These are phyloP conservation scores for Gastrolobium bilobum DNA, from an alignment of 306 rosid species.

Conservation along the genomic window DNA sequence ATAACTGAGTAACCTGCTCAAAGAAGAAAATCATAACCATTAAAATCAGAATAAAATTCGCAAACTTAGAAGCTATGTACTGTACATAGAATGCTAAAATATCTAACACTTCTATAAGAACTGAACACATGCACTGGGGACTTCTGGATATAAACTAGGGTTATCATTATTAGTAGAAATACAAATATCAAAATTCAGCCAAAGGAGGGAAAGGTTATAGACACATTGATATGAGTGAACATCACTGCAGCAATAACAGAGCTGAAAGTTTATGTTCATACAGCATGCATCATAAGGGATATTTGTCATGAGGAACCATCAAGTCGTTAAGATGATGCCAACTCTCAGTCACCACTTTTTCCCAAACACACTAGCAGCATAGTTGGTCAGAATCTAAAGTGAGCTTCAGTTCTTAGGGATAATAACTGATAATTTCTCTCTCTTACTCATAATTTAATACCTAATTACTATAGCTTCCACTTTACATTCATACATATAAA, in stretches of 20 bases:
- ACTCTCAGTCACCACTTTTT: slow-evolving; percentile 12
- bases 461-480: slow-evolving; percentile 26
- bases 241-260: slow-evolving; percentile 27
- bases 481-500: slow-evolving; percentile 20
- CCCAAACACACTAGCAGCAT: slow-evolving; percentile 13
- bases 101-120: not conserved
- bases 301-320: not conserved
- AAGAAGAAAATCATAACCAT: slow-evolving; percentile 44
- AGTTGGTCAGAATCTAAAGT: slow-evolving; percentile 27
- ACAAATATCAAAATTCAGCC: not conserved
- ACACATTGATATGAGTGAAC: no score
- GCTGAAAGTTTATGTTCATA: not conserved
- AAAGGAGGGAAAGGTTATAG: slow-evolving; percentile 17
- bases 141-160: slow-evolving; percentile 21
- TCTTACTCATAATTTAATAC: slow-evolving; percentile 13
- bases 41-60: not conserved
- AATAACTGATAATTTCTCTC: not conserved
- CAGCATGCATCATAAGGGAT: slow-evolving; percentile 18
- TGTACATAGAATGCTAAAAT: slow-evolving; percentile 10
- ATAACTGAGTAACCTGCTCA: slow-evolving; percentile 91
- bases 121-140: slow-evolving; percentile 11
- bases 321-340: slow-evolving; percentile 18
- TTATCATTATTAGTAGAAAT: slow-evolving; percentile 12
- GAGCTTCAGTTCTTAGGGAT: slow-evolving; percentile 18
- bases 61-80: slow-evolving; percentile 19